A percentile compares a stretch with the other conserved stretches of the same genome.
Evolutionary conservation across 2,329 filamentous ascomycete genomes (phyloP).

Genomic region (Calonectria crousiana): DNA sequence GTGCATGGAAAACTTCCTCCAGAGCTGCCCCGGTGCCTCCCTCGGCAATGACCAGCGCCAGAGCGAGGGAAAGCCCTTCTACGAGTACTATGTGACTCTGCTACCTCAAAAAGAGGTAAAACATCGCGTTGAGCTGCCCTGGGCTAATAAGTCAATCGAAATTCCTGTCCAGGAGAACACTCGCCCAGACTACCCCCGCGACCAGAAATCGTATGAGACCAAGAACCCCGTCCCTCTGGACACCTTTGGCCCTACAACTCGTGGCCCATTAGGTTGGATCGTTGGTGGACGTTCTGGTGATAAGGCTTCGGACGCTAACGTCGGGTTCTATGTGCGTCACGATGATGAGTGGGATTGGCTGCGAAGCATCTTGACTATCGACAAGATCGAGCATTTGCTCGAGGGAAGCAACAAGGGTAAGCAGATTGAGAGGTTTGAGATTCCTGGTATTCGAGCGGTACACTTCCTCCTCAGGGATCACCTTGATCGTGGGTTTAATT

Average conservation of each 20-base stretch:
- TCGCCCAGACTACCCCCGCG: conserved; percentile 33
- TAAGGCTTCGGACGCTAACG: conserved; percentile 48
- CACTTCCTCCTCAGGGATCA: conserved; percentile 58
- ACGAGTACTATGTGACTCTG: conserved; percentile 37
- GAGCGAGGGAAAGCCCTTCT: conserved; percentile 45
- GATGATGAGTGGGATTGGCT: conserved; percentile 58
- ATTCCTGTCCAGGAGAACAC: conserved; percentile 39
- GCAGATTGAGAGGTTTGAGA: conserved; percentile 28
- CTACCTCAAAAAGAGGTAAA: conserved; percentile 41
- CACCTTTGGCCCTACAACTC: conserved; percentile 38
- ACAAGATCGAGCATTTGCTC: conserved; percentile 51
- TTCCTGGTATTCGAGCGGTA: conserved; percentile 38
- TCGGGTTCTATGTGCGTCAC: conserved; percentile 56
- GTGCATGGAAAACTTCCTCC: conserved; percentile 53
- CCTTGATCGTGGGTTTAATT: conserved; percentile 54
- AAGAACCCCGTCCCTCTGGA: conserved; percentile 29
- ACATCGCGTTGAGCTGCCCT: conserved; percentile 37
- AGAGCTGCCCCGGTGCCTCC: conserved; percentile 57
- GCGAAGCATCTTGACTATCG: conserved; percentile 53
- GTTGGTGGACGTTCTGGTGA: conserved; percentile 43
- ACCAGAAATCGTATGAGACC: conserved; percentile 44
- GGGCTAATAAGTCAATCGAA: conserved; percentile 28
- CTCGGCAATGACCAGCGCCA: conserved; percentile 53
- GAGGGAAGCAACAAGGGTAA: conserved; percentile 30
- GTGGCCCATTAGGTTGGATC: conserved; percentile 43